A percentile compares a stretch with the other conserved stretches of the same genome.
phyloP scores from a whole-genome alignment of 768 basidiomycete genomes.

The Punctularia strigosozonata region DNA sequence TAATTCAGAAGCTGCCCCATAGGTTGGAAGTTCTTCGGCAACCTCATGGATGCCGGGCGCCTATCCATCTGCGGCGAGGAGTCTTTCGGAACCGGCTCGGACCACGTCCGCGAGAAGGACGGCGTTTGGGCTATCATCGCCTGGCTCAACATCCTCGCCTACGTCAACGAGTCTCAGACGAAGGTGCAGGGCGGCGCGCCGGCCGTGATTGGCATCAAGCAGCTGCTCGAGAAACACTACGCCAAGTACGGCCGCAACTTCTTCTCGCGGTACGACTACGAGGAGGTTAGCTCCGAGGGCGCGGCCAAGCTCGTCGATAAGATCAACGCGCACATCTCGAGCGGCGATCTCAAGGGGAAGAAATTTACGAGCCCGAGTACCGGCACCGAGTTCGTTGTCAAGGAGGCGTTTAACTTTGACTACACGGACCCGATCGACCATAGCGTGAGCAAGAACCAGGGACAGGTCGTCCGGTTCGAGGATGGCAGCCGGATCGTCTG shows the following conservation, averaged over 20 bases:
- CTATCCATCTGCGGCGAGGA: conserved; percentile 99
- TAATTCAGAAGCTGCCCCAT: background rate
- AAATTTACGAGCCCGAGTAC: conserved; percentile 57
- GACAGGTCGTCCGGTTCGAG: conserved; percentile 81
- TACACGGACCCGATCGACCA: conserved; percentile 99
- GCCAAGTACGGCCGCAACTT: conserved; percentile 90
- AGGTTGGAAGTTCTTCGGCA: conserved; percentile 99
- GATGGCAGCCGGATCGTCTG: conserved; percentile 95
- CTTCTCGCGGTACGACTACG: conserved; percentile 99
- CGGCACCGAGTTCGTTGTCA: conserved; percentile 63
- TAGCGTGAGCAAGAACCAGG: conserved; percentile 89
- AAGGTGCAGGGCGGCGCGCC: too few relatives aligned
- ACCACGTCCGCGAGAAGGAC: conserved; percentile 99
- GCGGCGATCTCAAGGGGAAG: conserved; percentile 56
- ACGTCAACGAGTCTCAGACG: too few relatives aligned
- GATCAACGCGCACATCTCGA: conserved; percentile 60
- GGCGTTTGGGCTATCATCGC: conserved; percentile 96
- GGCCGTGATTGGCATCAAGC: conserved; percentile 87
- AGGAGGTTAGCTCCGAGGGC: conserved; percentile 87
- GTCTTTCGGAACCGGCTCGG: conserved; percentile 98
- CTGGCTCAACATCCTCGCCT: conserved; percentile 24
- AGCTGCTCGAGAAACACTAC: conserved; percentile 82
- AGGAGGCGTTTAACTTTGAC: conserved; percentile 74
- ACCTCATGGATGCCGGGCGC: conserved; percentile 97
- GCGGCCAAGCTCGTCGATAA: conserved; percentile 77